These are phyloP conservation scores for Lipomyces sp. DNA, from an alignment of 805 yeast species.

Conservation along the genomic window DNA sequence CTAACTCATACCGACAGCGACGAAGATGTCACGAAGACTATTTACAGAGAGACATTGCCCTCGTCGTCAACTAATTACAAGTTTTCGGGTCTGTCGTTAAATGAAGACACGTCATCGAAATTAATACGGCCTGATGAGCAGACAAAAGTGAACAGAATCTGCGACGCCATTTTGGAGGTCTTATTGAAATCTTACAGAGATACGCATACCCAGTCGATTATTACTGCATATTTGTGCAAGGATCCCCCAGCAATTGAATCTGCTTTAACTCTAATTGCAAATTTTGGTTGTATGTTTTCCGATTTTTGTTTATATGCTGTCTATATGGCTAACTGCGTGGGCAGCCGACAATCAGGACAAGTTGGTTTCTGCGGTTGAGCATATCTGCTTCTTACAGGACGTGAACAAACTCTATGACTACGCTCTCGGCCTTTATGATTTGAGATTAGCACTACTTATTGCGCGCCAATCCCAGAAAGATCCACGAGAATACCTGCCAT, in stretches of 20 bases:
- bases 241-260: constrained; percentile 81
- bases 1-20: constrained; percentile 51
- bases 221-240: constrained; percentile 92
- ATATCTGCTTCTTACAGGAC: constrained; percentile 88
- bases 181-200: constrained; percentile 55
- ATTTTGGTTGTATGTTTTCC: constrained; percentile 20
- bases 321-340: constrained; percentile 49
- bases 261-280: constrained; percentile 65
- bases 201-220: constrained; percentile 71
- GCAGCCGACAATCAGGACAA: constrained; percentile 19
- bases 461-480: constrained; percentile 98
- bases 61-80: constrained; percentile 32
- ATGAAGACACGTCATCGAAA: neutral
- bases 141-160: constrained; percentile 70
- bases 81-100: constrained; percentile 32
- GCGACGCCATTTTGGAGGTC: constrained; percentile 68
- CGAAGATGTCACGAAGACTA: constrained; percentile 81
- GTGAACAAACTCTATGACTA: constrained; percentile 79
- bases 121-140: neutral
- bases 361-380: constrained; percentile 60
- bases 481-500: constrained; percentile 95
- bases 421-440: constrained; percentile 81
- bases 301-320: constrained; percentile 50
- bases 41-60: constrained; percentile 72
- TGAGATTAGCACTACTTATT: constrained; percentile 74